phyloP scores from a whole-genome alignment of 1,284 basidiomycete species.

The Leccinum cinnamomeum region DNA sequence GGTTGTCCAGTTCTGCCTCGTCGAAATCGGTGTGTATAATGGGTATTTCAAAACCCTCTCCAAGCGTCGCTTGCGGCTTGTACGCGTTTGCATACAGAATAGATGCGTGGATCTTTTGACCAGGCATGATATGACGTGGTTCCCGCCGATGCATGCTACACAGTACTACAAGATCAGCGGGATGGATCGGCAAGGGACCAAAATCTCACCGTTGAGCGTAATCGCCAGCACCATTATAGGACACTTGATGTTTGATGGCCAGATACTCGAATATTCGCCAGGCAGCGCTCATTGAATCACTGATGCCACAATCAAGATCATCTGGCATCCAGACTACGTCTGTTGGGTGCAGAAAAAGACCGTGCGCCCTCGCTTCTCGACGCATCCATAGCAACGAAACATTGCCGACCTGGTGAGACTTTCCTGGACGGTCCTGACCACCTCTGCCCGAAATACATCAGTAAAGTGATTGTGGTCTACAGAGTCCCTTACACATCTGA shows the following conservation, averaged over 20 bases:
- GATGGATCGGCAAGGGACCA: not conserved
- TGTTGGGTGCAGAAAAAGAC: conserved; percentile 21
- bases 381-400: conserved; percentile 24
- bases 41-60: conserved; percentile 30
- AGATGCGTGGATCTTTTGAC: conserved; percentile 34
- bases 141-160: conserved; percentile 22
- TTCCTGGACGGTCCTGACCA: conserved; percentile 19
- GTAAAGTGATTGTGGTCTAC: not conserved
- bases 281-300: conserved; percentile 18
- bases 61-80: conserved; percentile 25
- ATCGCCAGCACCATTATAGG: conserved; percentile 14
- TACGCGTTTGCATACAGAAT: conserved; percentile 30
- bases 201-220: conserved; percentile 18
- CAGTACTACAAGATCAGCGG: not conserved
- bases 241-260: conserved; percentile 32
- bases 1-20: conserved; percentile 1
- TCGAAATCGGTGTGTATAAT: conserved; percentile 9
- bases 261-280: conserved; percentile 30
- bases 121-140: conserved; percentile 31
- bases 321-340: conserved; percentile 29
- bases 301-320: conserved; percentile 24
- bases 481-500: conserved; percentile 24
- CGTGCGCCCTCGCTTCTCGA: conserved; percentile 17
- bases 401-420: conserved; percentile 12
- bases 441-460: conserved; percentile 18